phyloP scores from a whole-genome alignment of 148 eudicot species.

The Persicaria tinctoria region DNA sequence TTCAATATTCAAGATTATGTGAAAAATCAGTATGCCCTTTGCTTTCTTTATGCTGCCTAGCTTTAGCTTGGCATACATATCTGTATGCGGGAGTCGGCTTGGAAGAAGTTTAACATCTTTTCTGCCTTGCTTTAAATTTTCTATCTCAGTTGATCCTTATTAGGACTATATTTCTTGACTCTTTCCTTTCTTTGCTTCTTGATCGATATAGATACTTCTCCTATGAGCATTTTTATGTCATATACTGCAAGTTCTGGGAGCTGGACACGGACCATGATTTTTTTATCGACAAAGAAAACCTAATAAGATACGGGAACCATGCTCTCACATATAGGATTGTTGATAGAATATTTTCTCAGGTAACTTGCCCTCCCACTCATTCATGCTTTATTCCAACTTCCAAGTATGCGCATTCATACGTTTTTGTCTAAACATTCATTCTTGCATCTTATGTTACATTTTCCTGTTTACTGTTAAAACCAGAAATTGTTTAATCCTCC shows the following conservation, averaged over 20 bases:
- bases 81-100: too few species aligned
- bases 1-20: background rate
- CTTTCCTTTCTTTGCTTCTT: conserved; percentile 12
- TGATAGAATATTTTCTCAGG: conserved; percentile 94
- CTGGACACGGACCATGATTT: conserved; percentile 94
- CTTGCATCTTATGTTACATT: background rate
- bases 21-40: too few species aligned
- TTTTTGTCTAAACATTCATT: background rate
- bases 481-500: background rate
- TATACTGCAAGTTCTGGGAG: conserved; percentile 98
- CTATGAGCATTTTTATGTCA: conserved; percentile 92
- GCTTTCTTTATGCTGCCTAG: background rate
- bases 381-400: background rate
- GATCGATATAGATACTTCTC: conserved; percentile 64
- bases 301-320: conserved; percentile 93
- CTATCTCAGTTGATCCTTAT: background rate
- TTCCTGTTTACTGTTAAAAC: background rate
- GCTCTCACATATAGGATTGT: conserved; percentile 94
- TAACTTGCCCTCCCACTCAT: conserved; percentile 17
- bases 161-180: background rate
- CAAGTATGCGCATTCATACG: background rate
- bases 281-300: conserved; percentile 89
- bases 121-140: too few species aligned
- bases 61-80: background rate
- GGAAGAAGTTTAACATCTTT: too few species aligned